A percentile compares a stretch with the other conserved stretches of the same genome.
Conservation (phyloP, 768 basidiomycete species). For the Lentinula sp. region DNA sequence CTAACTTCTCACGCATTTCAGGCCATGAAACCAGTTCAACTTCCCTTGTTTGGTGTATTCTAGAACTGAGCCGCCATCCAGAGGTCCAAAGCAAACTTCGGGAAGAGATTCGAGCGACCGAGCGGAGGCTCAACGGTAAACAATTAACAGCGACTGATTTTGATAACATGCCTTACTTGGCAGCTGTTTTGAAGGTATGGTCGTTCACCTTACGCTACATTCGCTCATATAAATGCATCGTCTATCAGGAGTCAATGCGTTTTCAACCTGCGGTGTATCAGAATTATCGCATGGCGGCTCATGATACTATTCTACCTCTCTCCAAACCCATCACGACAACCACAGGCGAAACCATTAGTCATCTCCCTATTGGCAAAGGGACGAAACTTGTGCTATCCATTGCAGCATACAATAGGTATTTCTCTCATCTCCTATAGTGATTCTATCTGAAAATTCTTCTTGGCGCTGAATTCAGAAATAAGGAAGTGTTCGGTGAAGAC, state of each 20-base stretch:
- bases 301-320: conserved; percentile 57
- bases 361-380: conserved; percentile 45
- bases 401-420: conserved; percentile 48
- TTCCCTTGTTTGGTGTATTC: conserved; percentile 53
- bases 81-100: conserved; percentile 58
- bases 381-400: conserved; percentile 47
- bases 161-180: conserved; percentile 43
- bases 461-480: conserved; percentile 25
- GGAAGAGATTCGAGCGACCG: conserved; percentile 43
- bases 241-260: conserved; percentile 41
- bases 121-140: conserved; percentile 25
- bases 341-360: conserved; percentile 34
- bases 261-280: conserved; percentile 48
- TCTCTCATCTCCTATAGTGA: background rate
- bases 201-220: background rate
- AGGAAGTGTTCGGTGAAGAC: conserved; percentile 51
- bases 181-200: conserved; percentile 41
- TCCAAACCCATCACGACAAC: conserved; percentile 42
- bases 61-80: conserved; percentile 55
- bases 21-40: conserved; percentile 58
- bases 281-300: conserved; percentile 42
- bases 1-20: background rate
- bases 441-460: background rate
- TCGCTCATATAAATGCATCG: no score
- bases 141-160: conserved; percentile 42